Conservation (phyloP, 2,329 filamentous ascomycete species). For the Cladobotryum protrusum region DNA sequence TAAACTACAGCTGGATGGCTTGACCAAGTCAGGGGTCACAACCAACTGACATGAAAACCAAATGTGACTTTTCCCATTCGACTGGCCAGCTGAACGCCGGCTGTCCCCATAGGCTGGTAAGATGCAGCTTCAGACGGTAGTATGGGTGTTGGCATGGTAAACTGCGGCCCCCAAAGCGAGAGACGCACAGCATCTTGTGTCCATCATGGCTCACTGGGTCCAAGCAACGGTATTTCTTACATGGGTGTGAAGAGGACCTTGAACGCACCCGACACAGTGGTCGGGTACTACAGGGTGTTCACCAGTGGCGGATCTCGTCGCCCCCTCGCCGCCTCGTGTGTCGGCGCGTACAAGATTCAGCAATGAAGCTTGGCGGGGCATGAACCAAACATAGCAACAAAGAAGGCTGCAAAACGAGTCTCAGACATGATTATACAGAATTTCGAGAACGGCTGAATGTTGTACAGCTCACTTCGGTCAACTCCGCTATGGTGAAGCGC, state of each 20-base stretch:
- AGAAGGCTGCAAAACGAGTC: conserved; percentile 5
- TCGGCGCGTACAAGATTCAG: conserved; percentile 10
- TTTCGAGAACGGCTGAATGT: neutral
- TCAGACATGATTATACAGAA: conserved; percentile 3
- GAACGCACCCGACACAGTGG: conserved; percentile 11
- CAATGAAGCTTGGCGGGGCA: conserved; percentile 4
- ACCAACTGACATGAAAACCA: neutral
- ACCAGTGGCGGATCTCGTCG: conserved; percentile 12
- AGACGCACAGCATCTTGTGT: conserved; percentile 6
- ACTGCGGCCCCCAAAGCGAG: conserved; percentile 6
- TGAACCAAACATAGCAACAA: neutral
- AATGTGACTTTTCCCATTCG: neutral
- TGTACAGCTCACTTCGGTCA: neutral
- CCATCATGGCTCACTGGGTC: neutral
- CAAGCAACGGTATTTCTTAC: neutral
- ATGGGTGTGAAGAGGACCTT: conserved; percentile 4
- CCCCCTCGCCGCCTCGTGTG: conserved; percentile 6
- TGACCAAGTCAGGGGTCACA: neutral
- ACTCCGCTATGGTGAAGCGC: neutral
- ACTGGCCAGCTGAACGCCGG: neutral
- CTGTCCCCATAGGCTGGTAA: conserved; percentile 4
- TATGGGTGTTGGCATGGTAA: conserved; percentile 13
- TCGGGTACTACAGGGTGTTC: conserved; percentile 10
- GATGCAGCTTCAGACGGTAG: conserved; percentile 7
- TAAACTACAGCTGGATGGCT: neutral